A percentile compares a stretch with the other conserved stretches of the same genome.
phyloP scores from a whole-genome alignment of 768 basidiomycete species.

The Xerocomus spinulosus region DNA sequence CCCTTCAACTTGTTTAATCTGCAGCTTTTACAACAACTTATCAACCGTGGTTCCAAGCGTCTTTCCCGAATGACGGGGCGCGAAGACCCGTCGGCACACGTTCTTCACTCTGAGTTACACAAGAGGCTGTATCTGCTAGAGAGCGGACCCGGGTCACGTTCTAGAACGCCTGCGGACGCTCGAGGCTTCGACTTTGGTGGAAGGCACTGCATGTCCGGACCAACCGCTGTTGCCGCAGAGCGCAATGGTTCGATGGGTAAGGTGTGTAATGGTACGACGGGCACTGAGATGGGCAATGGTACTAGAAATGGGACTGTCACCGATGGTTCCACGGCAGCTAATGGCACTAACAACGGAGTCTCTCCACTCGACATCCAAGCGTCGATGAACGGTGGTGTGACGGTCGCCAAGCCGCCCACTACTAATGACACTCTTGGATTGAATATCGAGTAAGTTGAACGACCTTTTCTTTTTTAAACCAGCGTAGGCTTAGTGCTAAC shows the following conservation, averaged over 20 bases:
- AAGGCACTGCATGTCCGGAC: slow-evolving; percentile 8
- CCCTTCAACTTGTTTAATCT: not conserved
- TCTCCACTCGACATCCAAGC: slow-evolving; percentile 36
- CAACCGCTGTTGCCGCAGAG: slow-evolving; percentile 3
- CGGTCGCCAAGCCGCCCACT: slow-evolving; percentile 39
- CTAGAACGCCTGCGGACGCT: not conserved
- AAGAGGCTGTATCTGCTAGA: slow-evolving; percentile 40
- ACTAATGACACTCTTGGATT: slow-evolving; percentile 57
- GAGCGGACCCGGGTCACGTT: slow-evolving; percentile 17
- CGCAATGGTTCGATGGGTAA: not conserved
- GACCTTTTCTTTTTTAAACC: not conserved
- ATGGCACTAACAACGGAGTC: slow-evolving; percentile 29
- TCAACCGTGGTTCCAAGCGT: slow-evolving; percentile 61
- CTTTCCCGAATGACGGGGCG: slow-evolving; percentile 67
- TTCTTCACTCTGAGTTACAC: slow-evolving; percentile 42
- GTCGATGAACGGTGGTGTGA: slow-evolving; percentile 35
- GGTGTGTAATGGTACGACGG: not conserved
- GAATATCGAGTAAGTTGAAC: slow-evolving; percentile 55
- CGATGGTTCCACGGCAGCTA: slow-evolving; percentile 10
- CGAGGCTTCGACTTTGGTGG: slow-evolving; percentile 7
- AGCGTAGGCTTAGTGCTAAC: too few species aligned
- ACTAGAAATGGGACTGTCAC: slow-evolving; percentile 8
- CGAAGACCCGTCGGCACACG: slow-evolving; percentile 42
- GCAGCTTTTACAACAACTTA: slow-evolving; percentile 64
- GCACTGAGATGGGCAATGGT: not conserved